These are phyloP conservation scores for Backusella psychrophila DNA, from an alignment of 192 early-diverging fungal genomes.

Conservation along the genomic window DNA sequence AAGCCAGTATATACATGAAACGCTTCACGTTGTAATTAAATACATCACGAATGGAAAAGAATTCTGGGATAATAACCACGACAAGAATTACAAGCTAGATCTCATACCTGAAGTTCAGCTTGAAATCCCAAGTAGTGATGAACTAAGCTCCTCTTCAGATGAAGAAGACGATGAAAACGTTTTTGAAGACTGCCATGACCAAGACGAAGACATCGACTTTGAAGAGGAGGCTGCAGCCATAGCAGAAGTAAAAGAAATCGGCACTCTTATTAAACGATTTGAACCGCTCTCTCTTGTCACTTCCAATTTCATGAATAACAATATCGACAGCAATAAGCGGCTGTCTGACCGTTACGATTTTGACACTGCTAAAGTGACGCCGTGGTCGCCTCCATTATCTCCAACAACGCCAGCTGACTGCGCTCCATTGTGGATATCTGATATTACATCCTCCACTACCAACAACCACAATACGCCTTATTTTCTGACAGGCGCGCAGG, in stretches of 20 bases:
- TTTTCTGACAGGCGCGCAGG: background rate
- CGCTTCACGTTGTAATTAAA: constrained; percentile 55
- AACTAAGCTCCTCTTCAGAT: background rate
- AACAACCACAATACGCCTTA: background rate
- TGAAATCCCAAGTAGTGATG: background rate
- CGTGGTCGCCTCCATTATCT: constrained; percentile 8
- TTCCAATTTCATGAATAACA: background rate
- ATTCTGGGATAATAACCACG: constrained; percentile 93
- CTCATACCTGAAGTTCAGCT: background rate
- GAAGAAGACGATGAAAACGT: constrained; percentile 1
- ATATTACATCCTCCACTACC: background rate
- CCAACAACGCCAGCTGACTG: background rate
- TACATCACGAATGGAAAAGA: constrained; percentile 67
- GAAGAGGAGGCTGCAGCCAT: background rate
- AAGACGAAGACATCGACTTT: background rate
- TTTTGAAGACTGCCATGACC: background rate
- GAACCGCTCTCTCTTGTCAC: background rate
- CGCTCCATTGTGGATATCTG: background rate
- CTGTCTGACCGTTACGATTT: background rate
- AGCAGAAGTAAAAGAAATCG: background rate
- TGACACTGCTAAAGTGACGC: background rate
- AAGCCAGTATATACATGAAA: constrained; percentile 28
- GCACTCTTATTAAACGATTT: background rate
- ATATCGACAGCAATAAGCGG: background rate
- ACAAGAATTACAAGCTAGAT: constrained; percentile 73